These are phyloP conservation scores for Trichoderma erinaceum DNA, from an alignment of 495 filamentous ascomycete genomes.

Conservation along the genomic window DNA sequence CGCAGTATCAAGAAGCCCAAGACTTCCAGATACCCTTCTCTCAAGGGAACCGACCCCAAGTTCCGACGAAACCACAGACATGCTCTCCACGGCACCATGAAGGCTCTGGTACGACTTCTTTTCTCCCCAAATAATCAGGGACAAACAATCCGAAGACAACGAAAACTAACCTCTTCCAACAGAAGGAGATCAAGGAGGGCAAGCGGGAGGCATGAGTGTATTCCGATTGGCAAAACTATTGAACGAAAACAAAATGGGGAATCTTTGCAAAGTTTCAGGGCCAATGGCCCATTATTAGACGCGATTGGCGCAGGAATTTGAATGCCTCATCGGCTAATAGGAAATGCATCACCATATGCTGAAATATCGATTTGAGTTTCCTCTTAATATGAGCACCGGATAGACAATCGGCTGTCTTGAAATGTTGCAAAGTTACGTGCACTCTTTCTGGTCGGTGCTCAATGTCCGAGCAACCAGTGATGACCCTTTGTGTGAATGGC, in stretches of 20 bases:
- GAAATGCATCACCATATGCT: constrained; percentile 8
- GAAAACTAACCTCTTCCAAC: constrained; percentile 20
- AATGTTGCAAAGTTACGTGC: not conserved
- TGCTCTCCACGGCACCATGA: constrained; percentile 96
- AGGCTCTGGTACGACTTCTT: constrained; percentile 76
- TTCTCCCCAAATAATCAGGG: not conserved
- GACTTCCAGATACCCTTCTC: constrained; percentile 95
- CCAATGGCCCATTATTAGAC: constrained; percentile 1
- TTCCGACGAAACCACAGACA: constrained; percentile 99
- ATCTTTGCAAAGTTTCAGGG: constrained; percentile 4
- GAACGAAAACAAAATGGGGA: not conserved
- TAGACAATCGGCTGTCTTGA: constrained; percentile 1
- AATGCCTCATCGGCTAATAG: not conserved
- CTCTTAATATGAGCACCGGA: not conserved
- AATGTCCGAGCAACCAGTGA: not conserved
- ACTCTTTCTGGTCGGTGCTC: not conserved
- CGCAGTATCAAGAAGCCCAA: constrained; percentile 99
- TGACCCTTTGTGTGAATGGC: not conserved
- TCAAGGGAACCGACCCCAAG: constrained; percentile 98
- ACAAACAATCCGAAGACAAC: not conserved
- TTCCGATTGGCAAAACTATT: not conserved
- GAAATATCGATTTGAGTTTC: not conserved
- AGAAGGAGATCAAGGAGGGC: constrained; percentile 98
- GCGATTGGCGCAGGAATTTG: constrained; percentile 10
- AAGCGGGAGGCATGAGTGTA: constrained; percentile 82